phyloP scores from a whole-genome alignment of 129 eudicot genomes.

The Helianthus tuberosus region DNA sequence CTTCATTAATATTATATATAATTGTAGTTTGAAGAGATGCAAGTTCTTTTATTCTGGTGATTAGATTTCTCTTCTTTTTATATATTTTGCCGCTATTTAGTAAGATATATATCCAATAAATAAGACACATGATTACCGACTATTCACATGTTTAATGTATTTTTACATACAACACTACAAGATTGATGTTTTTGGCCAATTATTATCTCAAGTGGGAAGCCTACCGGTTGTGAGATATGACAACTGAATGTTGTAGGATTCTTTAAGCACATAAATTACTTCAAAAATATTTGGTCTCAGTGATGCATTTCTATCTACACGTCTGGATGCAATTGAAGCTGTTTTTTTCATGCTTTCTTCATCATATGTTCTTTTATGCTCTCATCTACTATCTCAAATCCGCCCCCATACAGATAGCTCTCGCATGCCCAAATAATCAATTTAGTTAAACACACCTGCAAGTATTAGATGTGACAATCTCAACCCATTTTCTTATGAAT shows the following conservation, averaged over 20 bases:
- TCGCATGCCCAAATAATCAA: no score
- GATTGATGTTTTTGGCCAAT: constrained; percentile 6
- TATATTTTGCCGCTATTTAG: not conserved
- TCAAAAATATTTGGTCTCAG: constrained; percentile 49
- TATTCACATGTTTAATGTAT: constrained; percentile 9
- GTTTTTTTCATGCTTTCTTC: no score
- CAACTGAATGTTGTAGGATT: constrained; percentile 78
- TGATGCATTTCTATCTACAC: no score
- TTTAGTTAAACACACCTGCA: no score
- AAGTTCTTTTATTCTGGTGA: not conserved
- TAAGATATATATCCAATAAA: constrained; percentile 25
- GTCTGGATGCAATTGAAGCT: no score
- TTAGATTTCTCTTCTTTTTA: constrained; percentile 1
- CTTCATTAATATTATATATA: not conserved
- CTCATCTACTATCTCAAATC: no score
- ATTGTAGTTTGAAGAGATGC: constrained; percentile 8
- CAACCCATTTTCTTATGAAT: no score
- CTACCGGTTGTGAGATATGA: constrained; percentile 66
- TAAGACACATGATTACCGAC: constrained; percentile 8
- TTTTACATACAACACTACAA: constrained; percentile 22
- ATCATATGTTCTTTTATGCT: no score
- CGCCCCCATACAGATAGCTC: no score
- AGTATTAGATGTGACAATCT: no score
- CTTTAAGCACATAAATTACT: constrained; percentile 72
- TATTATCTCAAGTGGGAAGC: constrained; percentile 23